Evolutionary conservation across 257 asterid genomes (phyloP).

Genomic region (Fraxinus americana): DNA sequence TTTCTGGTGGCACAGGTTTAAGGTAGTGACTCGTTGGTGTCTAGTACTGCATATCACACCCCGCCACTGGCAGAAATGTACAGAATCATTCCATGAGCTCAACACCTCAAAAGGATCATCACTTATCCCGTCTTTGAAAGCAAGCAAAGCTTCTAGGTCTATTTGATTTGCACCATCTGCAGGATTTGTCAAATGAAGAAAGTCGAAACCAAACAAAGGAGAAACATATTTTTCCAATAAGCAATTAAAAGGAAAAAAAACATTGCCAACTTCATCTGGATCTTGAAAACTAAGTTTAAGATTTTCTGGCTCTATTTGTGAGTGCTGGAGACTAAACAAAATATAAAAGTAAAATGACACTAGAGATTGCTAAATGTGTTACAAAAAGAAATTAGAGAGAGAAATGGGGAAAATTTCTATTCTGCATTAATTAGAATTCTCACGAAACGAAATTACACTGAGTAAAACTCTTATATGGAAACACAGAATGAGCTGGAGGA

Average conservation of each 20-base stretch:
- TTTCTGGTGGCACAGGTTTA: conserved; percentile 11
- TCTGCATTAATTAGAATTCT: no score
- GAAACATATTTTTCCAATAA: neutral
- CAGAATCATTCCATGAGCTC: conserved; percentile 26
- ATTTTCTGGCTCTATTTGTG: neutral
- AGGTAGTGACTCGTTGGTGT: conserved; percentile 10
- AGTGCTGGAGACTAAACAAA: neutral
- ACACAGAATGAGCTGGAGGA: no score
- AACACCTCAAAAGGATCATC: conserved; percentile 24
- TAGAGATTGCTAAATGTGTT: no score
- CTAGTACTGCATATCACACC: conserved; percentile 22
- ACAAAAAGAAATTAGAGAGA: no score
- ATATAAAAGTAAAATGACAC: no score
- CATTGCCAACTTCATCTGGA: neutral
- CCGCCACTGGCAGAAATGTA: conserved; percentile 23
- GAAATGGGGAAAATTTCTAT: no score
- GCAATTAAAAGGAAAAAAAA: no score
- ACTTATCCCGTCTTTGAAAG: conserved; percentile 19
- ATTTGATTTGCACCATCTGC: conserved; percentile 3
- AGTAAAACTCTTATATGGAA: no score
- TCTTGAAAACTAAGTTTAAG: no score
- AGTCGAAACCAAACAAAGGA: neutral
- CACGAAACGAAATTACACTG: no score
- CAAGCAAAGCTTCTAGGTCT: conserved; percentile 14
- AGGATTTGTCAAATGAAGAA: neutral